Evolutionary conservation across 345 rosid genomes (phyloP).

Genomic region (Populus tremula): DNA sequence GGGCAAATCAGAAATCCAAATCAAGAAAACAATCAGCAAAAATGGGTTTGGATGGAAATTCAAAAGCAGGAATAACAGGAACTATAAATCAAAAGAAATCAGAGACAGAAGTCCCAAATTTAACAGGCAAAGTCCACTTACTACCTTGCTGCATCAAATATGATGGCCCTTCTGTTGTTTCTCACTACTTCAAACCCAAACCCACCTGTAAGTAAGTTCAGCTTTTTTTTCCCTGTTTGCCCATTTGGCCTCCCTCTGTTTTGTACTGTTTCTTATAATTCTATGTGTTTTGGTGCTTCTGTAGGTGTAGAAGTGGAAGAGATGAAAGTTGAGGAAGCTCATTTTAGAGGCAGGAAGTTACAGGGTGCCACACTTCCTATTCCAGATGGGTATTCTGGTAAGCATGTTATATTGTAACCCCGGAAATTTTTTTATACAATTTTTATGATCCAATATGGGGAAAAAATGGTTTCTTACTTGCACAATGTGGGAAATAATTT

Average conservation of each 20-base stretch:
- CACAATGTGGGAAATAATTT: neutral
- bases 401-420: neutral
- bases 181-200: conserved; percentile 80
- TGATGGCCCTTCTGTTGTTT: conserved; percentile 64
- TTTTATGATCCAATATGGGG: neutral
- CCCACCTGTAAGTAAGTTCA: conserved; percentile 38
- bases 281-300: neutral
- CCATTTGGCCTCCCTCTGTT: neutral
- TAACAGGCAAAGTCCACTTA: conserved; percentile 58
- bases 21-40: neutral
- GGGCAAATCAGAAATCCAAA: neutral
- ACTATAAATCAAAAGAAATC: conserved; percentile 32
- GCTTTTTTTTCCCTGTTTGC: neutral
- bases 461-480: neutral
- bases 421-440: too few species aligned
- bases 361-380: conserved; percentile 63
- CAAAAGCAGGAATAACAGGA: conserved; percentile 26
- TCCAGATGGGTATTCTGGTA: conserved; percentile 75
- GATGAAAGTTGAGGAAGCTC: conserved; percentile 58
- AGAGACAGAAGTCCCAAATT: conserved; percentile 25
- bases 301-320: conserved; percentile 64
- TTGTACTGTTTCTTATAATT: neutral
- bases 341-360: conserved; percentile 86
- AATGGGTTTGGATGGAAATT: conserved; percentile 25
- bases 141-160: conserved; percentile 85